Conservation (phyloP, 129 eudicot species). For the Pittosporum tobira region DNA sequence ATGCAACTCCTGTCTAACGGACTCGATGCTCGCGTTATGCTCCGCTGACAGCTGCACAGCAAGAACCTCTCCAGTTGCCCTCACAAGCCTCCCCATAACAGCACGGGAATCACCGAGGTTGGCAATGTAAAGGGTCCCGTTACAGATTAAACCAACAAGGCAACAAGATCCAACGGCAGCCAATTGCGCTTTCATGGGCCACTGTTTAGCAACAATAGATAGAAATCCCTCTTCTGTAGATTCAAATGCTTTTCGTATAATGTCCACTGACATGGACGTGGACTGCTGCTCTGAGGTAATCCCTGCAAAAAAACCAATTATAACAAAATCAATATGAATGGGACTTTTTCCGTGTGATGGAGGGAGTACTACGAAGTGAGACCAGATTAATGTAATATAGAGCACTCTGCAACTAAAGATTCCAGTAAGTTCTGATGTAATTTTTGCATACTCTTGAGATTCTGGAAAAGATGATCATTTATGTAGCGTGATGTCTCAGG, state of each 20-base stretch:
- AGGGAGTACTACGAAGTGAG: too few relatives aligned
- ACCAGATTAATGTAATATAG: background rate
- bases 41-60: conserved; percentile 62
- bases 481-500: conserved; percentile 72
- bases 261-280: conserved; percentile 54
- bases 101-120: conserved; percentile 83
- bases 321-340: background rate
- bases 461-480: conserved; percentile 59
- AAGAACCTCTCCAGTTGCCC: conserved; percentile 62
- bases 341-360: too few relatives aligned
- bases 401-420: background rate
- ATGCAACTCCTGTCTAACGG: conserved; percentile 69
- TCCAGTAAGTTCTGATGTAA: background rate
- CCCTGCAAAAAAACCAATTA: conserved; percentile 24
- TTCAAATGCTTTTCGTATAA: conserved; percentile 54
- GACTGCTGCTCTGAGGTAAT: conserved; percentile 52
- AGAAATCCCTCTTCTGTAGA: conserved; percentile 72
- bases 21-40: conserved; percentile 68
- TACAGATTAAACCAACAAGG: conserved; percentile 58
- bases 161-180: conserved; percentile 87
- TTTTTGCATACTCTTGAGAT: conserved; percentile 53
- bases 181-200: conserved; percentile 52
- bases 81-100: conserved; percentile 56
- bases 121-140: conserved; percentile 54
- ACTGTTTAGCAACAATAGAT: conserved; percentile 56